A percentile compares a stretch with the other conserved stretches of the same genome.
These are phyloP conservation scores for Physaria fendleri DNA, from an alignment of 345 rosid species.

Conservation along the genomic window DNA sequence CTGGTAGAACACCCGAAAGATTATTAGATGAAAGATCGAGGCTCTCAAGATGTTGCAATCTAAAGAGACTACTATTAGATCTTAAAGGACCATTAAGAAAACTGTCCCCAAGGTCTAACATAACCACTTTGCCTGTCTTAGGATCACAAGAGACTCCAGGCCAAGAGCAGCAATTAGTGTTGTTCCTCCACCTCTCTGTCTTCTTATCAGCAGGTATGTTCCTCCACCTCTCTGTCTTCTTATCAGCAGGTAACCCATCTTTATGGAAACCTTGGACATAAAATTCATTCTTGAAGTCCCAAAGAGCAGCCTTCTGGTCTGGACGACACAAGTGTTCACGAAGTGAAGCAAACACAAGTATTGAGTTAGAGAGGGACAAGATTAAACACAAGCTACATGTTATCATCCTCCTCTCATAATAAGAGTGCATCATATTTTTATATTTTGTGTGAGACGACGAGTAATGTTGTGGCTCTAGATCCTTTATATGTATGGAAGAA, in stretches of 20 bases:
- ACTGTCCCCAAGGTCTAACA: neutral
- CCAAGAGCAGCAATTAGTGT: constrained; percentile 16
- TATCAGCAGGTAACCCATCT: too few species aligned
- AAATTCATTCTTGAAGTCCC: constrained; percentile 11
- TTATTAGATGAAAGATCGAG: neutral
- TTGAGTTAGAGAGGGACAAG: neutral
- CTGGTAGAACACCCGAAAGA: constrained; percentile 18
- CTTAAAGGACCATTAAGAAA: constrained; percentile 6
- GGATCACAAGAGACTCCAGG: constrained; percentile 21
- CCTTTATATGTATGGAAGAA: too few species aligned
- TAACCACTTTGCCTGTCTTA: constrained; percentile 1
- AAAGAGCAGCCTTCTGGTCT: constrained; percentile 19
- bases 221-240: too few species aligned
- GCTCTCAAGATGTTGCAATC: neutral
- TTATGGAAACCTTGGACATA: too few species aligned
- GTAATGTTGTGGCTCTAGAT: too few species aligned
- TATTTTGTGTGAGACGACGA: neutral
- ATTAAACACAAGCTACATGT: neutral
- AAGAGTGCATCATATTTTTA: neutral
- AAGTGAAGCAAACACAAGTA: neutral
- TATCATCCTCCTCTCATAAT: neutral
- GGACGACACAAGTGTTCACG: neutral
- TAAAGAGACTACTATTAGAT: neutral
- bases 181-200: constrained; percentile 3
- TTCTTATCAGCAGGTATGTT: neutral